Base-by-base conservation (phyloP, 352 stramenopile genomes). In the Globisporangium parvum region DNA sequence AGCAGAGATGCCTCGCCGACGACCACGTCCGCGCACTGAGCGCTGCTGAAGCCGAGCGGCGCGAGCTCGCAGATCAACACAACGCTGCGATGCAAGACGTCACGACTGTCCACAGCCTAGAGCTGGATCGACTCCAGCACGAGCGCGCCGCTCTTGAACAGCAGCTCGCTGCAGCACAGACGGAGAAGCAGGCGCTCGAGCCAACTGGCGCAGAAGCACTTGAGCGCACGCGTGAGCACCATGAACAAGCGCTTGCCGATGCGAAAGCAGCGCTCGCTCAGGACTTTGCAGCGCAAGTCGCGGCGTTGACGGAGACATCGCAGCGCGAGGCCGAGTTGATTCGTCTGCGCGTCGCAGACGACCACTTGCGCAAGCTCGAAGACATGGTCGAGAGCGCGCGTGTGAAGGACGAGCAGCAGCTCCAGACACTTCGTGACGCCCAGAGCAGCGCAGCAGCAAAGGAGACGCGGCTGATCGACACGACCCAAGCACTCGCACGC, bases 321-420 rank as follows among this genome's bases (percentile, higher is more conserved):
- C 37, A 54, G 47, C 46, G 37, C 12, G 47, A 62, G 6, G 48
- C 39, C 4, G 48, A 62, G 24, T 24, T 61, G n/a, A 26, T 9
- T 10, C 55, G 31, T 8, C 31, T 37, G 6, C 31, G 31, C 31
- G 8, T 37, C 31, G 31, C 47, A 10, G 55, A 60, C 11, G 55
- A 60, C 12, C 55, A 60, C 37, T n/a, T 54, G 21, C 26, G 23
- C 20, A 60, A 60, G 6, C 48, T 61, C n/a, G 37, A 61, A 26
- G n/a, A 44, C 11, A 35, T 55, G 8, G 41, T 55, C 26, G 47
- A 61, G 48, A 55, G 39, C 47, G 48, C 55, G 15, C 20, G 28
- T 9, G 28, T 56, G 12, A 35, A 46, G 6, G 47, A 51, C 15
- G n/a, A 50, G 31, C 55, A 61, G 40, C 55, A 56, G 24, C 40